Percentiles rank a stretch among this genome's conserved stretches.
Conservation (phyloP, 768 basidiomycete species). For the Holtermannia corniformis region DNA sequence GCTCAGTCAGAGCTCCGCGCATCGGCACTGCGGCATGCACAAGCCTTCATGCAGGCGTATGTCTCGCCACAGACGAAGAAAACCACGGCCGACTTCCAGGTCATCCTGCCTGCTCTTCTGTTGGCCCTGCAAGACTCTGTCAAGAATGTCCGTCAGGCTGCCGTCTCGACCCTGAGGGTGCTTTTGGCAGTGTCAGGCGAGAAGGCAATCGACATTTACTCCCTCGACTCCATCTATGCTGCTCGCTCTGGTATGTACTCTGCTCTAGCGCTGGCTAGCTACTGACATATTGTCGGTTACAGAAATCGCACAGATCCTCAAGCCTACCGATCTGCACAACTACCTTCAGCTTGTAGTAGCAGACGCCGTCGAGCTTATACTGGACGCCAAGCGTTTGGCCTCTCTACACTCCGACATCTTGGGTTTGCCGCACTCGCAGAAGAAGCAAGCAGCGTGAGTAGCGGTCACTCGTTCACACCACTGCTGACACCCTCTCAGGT, state of each 20-base stretch:
- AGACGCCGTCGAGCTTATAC: slow-evolving; percentile 55
- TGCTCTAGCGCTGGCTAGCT: background rate
- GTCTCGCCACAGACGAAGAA: slow-evolving; percentile 47
- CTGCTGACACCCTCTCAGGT: slow-evolving; percentile 45
- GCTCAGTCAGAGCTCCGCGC: slow-evolving; percentile 41
- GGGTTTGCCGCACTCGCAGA: slow-evolving; percentile 45
- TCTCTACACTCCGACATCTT: slow-evolving; percentile 52
- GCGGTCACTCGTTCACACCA: background rate
- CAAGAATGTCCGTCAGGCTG: slow-evolving; percentile 35
- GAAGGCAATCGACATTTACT: slow-evolving; percentile 31
- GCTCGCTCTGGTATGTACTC: slow-evolving; percentile 17
- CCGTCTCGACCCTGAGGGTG: slow-evolving; percentile 25
- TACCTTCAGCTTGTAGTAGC: slow-evolving; percentile 79
- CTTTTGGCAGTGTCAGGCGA: slow-evolving; percentile 5
- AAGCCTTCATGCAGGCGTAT: slow-evolving; percentile 73
- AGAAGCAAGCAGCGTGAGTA: slow-evolving; percentile 17
- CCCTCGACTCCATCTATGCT: slow-evolving; percentile 40
- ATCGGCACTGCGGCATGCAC: slow-evolving; percentile 62
- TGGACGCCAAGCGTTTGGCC: slow-evolving; percentile 42
- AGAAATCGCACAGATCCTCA: slow-evolving; percentile 25
- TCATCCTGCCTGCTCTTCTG: slow-evolving; percentile 39
- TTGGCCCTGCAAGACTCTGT: slow-evolving; percentile 25
- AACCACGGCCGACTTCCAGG: slow-evolving; percentile 42
- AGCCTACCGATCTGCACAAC: slow-evolving; percentile 22
- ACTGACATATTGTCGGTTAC: background rate